Evolutionary conservation across 352 stramenopile genomes (phyloP).

Genomic region (Globisporangium megalacanthum): DNA sequence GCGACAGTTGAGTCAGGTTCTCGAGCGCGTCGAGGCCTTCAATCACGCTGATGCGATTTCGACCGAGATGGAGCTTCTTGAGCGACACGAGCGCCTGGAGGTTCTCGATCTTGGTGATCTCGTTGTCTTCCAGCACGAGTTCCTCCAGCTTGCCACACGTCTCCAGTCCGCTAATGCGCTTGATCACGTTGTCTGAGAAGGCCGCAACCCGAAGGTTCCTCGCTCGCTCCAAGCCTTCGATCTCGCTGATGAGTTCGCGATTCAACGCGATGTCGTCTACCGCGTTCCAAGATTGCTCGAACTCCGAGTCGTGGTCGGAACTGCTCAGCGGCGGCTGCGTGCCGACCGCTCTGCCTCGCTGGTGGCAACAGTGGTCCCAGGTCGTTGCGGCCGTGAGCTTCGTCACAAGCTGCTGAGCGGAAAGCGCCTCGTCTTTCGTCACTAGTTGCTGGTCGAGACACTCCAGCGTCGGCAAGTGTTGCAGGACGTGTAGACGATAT

Average conservation of each 20-base stretch:
- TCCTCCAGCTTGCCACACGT: conserved; percentile 65
- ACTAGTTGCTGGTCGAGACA: conserved; percentile 51
- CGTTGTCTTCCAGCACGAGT: conserved; percentile 74
- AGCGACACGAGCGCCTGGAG: conserved; percentile 47
- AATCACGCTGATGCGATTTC: conserved; percentile 66
- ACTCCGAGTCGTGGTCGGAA: not conserved
- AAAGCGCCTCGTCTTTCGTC: conserved; percentile 27
- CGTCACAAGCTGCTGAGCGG: conserved; percentile 33
- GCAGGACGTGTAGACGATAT: conserved; percentile 62
- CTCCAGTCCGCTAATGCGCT: conserved; percentile 45
- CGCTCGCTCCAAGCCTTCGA: conserved; percentile 50
- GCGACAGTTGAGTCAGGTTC: conserved; percentile 68
- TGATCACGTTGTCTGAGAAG: conserved; percentile 70
- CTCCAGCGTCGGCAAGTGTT: conserved; percentile 32
- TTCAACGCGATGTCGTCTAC: conserved; percentile 64
- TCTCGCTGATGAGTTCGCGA: conserved; percentile 45
- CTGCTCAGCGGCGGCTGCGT: no score
- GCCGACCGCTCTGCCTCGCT: conserved; percentile 1
- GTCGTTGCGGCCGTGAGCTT: conserved; percentile 42
- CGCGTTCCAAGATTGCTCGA: conserved; percentile 29
- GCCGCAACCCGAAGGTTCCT: conserved; percentile 54
- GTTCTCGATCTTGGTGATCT: conserved; percentile 62
- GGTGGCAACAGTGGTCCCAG: conserved; percentile 21
- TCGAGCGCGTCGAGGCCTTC: conserved; percentile 52
- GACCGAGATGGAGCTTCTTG: conserved; percentile 73